phyloP scores from a whole-genome alignment of 768 basidiomycete genomes.

The Suillus ampliporus region DNA sequence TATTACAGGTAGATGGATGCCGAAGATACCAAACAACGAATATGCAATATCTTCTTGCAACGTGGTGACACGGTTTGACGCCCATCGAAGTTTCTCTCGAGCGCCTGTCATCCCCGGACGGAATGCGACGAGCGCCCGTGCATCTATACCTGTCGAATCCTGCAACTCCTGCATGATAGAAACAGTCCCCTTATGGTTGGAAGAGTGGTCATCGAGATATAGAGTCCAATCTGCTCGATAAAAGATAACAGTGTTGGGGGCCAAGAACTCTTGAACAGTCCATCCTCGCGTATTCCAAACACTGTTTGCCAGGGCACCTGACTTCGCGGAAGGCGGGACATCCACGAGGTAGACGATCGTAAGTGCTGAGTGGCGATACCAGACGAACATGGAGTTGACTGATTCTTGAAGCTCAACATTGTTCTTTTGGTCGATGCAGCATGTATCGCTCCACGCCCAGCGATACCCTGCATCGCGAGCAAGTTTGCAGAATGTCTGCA shows the following conservation, averaged over 20 bases:
- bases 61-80: neutral
- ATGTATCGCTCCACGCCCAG: constrained; percentile 36
- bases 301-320: neutral
- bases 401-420: constrained; percentile 32
- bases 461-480: constrained; percentile 34
- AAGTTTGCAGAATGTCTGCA: constrained; percentile 34
- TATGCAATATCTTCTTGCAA: neutral
- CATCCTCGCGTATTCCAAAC: constrained; percentile 30
- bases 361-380: constrained; percentile 31
- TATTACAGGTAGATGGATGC: neutral
- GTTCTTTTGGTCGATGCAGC: constrained; percentile 31
- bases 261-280: constrained; percentile 35
- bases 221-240: constrained; percentile 29
- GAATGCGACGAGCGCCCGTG: neutral
- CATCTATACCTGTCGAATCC: neutral
- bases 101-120: neutral
- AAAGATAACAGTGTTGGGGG: constrained; percentile 32
- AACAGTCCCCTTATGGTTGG: neutral
- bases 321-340: constrained; percentile 9
- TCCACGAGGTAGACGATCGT: constrained; percentile 34
- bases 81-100: neutral
- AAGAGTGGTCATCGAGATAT: neutral
- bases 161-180: neutral
- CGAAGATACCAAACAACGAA: neutral
- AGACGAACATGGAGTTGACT: constrained; percentile 35